Base-by-base conservation (phyloP, 1,284 basidiomycete species). In the Ceratobasidium sp. region DNA sequence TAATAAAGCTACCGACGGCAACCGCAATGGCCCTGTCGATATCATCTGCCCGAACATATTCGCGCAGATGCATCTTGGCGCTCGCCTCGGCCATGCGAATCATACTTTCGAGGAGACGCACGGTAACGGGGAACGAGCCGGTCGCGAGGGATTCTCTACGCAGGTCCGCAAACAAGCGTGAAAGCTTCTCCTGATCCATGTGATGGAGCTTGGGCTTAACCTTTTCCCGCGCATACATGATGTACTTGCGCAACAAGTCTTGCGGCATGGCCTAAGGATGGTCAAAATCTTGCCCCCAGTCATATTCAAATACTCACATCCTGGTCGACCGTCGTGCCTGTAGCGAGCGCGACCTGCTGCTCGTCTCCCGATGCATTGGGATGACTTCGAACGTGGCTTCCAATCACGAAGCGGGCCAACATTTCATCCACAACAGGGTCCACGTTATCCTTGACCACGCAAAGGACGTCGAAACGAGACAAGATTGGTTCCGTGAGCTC, bases 11-110 rank as follows among this genome's bases (percentile, higher is more conserved):
- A 70, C 91, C 90, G 29, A 99, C 89, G 1, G 94, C 92, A 42
- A 98, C 95, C 73, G 94, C 93, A 74, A 99, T 98, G 1, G 97
- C 96, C 62, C 98, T 81, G 78, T 99, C 96, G 74, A 99, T 96
- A 78, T 99, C 97, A 79, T 99, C 97, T 13, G 89, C 84, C 43
- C 97, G 87, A 54, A 99, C 97, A 76, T 93, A 98, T 79, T 99
- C 97, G 57, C 97, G 86, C 72, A 99, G 82, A 70, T 96, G 91
- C 96, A 99, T 99, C 84, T 98, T 98, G 52, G 96, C 97, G 75
- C 92, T 94, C 15, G 97, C 96, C 79, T 99, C 96, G 1, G 94
- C 88, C 97, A 99, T 99, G 50, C 97, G 89, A 79, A 99, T 99
- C 93, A 98, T 98, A 77, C 93, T 96, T 81, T 99, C 97, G 71